A percentile compares a stretch with the other conserved stretches of the same genome.
Evolutionary conservation across 2,329 filamentous ascomycete genomes (phyloP).

Genomic region (Pseudofabraea citricarpa): DNA sequence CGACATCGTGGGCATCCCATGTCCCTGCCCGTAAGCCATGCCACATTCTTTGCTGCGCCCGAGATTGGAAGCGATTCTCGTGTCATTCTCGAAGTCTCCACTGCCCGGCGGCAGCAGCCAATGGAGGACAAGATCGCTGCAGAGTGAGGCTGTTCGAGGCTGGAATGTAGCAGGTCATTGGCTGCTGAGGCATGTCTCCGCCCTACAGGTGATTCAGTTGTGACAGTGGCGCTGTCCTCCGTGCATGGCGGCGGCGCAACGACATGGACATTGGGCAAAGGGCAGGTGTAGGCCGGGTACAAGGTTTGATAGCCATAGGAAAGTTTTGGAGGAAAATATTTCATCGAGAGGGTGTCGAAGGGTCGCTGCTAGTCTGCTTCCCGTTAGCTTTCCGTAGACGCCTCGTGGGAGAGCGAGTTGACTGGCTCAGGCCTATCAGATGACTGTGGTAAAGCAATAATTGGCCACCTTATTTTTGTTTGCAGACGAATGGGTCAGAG

Average conservation of each 20-base stretch:
- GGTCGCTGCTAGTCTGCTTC: too few species aligned
- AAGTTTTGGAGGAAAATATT: neutral
- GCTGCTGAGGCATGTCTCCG: conserved; percentile 1
- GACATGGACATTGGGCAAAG: conserved; percentile 2
- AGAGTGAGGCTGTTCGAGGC: conserved; percentile 18
- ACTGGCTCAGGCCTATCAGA: neutral
- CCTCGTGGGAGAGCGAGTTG: too few species aligned
- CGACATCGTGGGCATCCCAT: neutral
- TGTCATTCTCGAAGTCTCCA: conserved; percentile 16
- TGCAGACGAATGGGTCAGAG: neutral
- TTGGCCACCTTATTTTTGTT: conserved; percentile 1
- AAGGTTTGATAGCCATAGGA: neutral
- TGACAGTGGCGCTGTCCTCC: conserved; percentile 17
- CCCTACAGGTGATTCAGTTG: conserved; percentile 2
- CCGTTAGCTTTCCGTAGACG: too few species aligned
- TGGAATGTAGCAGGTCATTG: conserved; percentile 9
- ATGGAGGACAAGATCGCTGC: conserved; percentile 1
- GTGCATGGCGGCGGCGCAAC: conserved; percentile 10
- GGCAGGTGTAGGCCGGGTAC: neutral
- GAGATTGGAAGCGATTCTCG: conserved; percentile 10
- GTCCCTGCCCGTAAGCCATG: neutral
- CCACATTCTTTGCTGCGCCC: conserved; percentile 13
- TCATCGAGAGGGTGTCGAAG: neutral
- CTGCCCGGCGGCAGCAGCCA: conserved; percentile 13
- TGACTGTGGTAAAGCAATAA: neutral